Evolutionary conservation across 176 grass and related monocot genomes (phyloP), one percentile per base, ranked within the genome.

Genomic region (Urochloa ruziziensis): DNA sequence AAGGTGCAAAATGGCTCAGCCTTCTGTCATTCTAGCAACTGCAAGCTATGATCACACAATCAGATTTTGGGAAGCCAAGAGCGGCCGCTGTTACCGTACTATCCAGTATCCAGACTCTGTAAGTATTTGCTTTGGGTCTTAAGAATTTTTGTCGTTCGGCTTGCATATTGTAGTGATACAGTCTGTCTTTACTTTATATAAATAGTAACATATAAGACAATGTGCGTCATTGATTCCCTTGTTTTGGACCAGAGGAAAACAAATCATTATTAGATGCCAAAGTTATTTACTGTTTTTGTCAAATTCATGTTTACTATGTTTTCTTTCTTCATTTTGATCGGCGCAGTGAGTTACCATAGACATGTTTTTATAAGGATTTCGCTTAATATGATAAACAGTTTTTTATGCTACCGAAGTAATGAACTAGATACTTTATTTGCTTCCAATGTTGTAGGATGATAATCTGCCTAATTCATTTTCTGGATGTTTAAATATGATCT

Each of bases 11-110:
- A 92, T 96, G 93, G 86, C 80, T 75, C 93, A 96, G 74, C 86
- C 92, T 65, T 92, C 86, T 73, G 95, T 94, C 18, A 91, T 94
- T 80, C 90, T 97, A 28, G 95, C 95, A 5, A 94, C 95, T 29
- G 92, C 92, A 53, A 91, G 95, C 54, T 97, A 97, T 82, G 95
- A 97, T 59, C 95, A 97, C 73, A 91, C 95, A 43, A 97, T 97
- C 63, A 83, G 86, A 82, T 94, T 97, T 83, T 97, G 92, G 90
- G 92, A 97, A 75, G 95, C 95, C 30, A 94, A 92, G 82, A 94
- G 92, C 19, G 95, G 95, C 10, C 92, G 95, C 77, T 97, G 92
- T 87, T 94, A 91, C 48, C 90, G 92, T 35, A 97, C 88, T 37
- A 87, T 97, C 73, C 95, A 97, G 16, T 94, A 97, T 77, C 90